phyloP scores from a whole-genome alignment of 176 grass and related monocot species.

The Rhipidocladum racemiflorum region DNA sequence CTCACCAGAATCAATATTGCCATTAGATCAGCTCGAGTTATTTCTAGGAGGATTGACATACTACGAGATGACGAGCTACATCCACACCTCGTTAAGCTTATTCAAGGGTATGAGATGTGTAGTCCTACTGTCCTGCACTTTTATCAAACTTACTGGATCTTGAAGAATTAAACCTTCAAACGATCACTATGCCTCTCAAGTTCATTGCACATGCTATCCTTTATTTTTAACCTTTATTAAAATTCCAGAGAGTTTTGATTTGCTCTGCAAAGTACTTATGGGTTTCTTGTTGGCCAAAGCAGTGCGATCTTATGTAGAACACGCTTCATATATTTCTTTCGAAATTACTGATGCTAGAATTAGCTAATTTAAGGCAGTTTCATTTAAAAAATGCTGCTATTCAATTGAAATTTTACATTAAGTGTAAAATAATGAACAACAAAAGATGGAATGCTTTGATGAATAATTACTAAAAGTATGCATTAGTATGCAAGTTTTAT shows the following conservation, averaged over 20 bases:
- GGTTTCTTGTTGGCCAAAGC: not conserved
- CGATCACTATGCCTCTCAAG: not conserved
- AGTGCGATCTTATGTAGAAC: not conserved
- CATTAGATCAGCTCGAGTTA: slow-evolving; percentile 66
- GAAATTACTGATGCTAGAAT: not conserved
- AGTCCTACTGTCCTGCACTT: not conserved
- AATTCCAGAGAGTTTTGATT: not conserved
- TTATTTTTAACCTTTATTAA: not conserved
- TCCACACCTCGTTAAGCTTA: slow-evolving; percentile 58
- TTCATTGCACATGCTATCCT: not conserved
- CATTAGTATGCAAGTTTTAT: not conserved
- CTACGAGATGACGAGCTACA: slow-evolving; percentile 71
- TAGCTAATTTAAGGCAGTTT: not conserved
- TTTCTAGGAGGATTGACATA: slow-evolving; percentile 73
- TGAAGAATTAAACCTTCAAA: slow-evolving; percentile 1
- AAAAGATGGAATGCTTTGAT: not conserved
- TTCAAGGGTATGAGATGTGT: slow-evolving; percentile 69
- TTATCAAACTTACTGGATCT: not conserved
- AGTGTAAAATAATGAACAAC: not conserved
- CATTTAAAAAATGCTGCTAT: not conserved
- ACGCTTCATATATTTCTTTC: not conserved
- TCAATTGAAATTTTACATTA: not conserved
- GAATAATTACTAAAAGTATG: not conserved
- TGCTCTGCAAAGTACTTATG: not conserved
- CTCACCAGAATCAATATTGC: slow-evolving; percentile 63